A percentile compares a stretch with the other conserved stretches of the same genome.
Evolutionary conservation across 768 basidiomycete genomes (phyloP).

Genomic region (Trametes villosa): DNA sequence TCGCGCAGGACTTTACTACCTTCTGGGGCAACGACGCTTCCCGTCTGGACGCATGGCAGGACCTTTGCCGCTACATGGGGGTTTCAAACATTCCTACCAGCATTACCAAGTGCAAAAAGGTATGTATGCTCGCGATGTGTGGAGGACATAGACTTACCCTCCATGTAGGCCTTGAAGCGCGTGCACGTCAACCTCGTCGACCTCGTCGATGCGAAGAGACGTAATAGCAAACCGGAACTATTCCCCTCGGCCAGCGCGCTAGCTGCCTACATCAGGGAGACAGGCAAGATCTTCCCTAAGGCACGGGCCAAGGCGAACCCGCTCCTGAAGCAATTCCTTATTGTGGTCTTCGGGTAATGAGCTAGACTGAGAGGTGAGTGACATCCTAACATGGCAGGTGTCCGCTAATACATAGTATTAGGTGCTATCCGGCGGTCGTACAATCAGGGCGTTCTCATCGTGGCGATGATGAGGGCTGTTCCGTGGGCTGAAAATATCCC

Average conservation of each 20-base stretch:
- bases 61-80: background rate
- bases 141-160: background rate
- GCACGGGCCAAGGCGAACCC: slow-evolving; percentile 8
- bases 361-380: background rate
- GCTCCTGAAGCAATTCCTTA: slow-evolving; percentile 6
- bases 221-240: background rate
- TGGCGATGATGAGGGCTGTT: background rate
- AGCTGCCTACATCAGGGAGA: background rate
- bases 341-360: background rate
- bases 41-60: slow-evolving; percentile 1
- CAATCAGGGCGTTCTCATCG: background rate
- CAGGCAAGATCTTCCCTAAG: background rate
- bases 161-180: background rate
- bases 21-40: slow-evolving; percentile 7
- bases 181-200: slow-evolving; percentile 5
- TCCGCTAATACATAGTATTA: background rate
- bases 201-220: slow-evolving; percentile 8
- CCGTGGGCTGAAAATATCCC: background rate
- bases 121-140: background rate
- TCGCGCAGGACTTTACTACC: background rate
- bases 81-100: background rate
- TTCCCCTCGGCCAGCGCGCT: background rate
- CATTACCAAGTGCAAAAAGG: background rate
- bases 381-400: background rate
- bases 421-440: background rate